A percentile compares a stretch with the other conserved stretches of the same genome.
Conservation (phyloP, 441 rosid genomes). For the Aleurites moluccanus region DNA sequence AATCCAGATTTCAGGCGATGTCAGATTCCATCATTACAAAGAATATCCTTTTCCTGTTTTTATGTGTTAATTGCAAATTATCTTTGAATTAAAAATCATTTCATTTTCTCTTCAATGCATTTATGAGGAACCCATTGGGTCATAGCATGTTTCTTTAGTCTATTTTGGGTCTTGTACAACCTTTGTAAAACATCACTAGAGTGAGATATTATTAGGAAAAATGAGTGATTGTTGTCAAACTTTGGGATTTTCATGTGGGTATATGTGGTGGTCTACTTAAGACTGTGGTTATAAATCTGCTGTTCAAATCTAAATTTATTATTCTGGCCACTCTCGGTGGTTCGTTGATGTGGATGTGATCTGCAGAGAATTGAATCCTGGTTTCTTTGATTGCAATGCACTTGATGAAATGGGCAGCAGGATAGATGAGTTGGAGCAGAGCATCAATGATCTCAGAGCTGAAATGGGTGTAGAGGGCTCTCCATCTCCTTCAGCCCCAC, state of each 20-base stretch:
- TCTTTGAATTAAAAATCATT: constrained; percentile 2
- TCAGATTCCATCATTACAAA: constrained; percentile 65
- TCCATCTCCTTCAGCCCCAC: constrained; percentile 51
- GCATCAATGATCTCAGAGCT: constrained; percentile 56
- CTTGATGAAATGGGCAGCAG: constrained; percentile 75
- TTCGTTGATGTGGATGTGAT: background rate
- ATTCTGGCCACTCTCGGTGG: too few species aligned
- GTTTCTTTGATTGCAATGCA: constrained; percentile 43
- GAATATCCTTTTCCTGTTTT: constrained; percentile 59
- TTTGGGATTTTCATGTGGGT: background rate
- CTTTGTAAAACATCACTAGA: background rate
- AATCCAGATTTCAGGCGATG: constrained; percentile 80
- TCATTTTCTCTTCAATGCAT: background rate
- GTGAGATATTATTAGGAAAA: background rate
- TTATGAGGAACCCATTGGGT: background rate
- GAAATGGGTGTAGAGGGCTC: constrained; percentile 73
- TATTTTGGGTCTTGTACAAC: background rate
- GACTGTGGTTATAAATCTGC: background rate
- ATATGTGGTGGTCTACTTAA: background rate
- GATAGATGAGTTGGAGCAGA: constrained; percentile 70
- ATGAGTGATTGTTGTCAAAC: background rate
- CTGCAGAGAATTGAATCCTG: constrained; percentile 17
- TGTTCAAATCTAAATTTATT: too few species aligned
- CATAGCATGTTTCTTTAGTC: background rate
- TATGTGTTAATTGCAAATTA: background rate